These are phyloP conservation scores for Fusarium anguioides DNA, from an alignment of 2,329 filamentous ascomycete genomes.

Conservation along the genomic window DNA sequence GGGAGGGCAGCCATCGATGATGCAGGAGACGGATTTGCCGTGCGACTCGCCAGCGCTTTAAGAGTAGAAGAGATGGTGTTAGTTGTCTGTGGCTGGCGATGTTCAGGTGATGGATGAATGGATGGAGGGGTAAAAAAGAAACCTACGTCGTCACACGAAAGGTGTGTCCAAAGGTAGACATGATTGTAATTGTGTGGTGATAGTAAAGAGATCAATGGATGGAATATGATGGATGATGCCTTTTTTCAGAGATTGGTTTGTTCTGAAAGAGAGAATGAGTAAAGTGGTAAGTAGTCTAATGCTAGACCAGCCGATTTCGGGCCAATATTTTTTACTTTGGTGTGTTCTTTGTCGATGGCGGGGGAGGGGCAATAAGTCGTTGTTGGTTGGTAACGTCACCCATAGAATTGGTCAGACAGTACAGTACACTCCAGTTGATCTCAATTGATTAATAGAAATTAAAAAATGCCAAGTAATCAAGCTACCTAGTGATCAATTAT, in stretches of 20 bases:
- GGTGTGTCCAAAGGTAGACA: conserved; percentile 87
- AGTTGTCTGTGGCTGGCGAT: not conserved
- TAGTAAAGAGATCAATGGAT: too few relatives aligned
- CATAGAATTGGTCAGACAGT: conserved; percentile 11
- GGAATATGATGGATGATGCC: conserved; percentile 24
- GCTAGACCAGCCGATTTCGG: conserved; percentile 29
- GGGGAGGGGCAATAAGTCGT: conserved; percentile 25
- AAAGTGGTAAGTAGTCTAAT: conserved; percentile 7
- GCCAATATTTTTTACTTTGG: conserved; percentile 22
- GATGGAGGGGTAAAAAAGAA: conserved; percentile 2
- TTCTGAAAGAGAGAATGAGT: not conserved
- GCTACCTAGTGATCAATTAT: too few relatives aligned
- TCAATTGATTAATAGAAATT: conserved; percentile 1
- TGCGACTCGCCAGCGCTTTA: conserved; percentile 72
- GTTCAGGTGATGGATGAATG: too few relatives aligned
- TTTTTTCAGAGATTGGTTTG: conserved; percentile 34
- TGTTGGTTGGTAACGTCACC: not conserved
- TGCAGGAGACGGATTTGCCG: conserved; percentile 92
- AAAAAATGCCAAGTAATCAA: too few relatives aligned
- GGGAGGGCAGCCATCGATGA: conserved; percentile 92
- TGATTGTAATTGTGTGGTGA: conserved; percentile 53
- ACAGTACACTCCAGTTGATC: not conserved
- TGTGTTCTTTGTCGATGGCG: not conserved
- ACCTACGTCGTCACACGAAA: conserved; percentile 73
- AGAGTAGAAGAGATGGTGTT: not conserved